A percentile compares a stretch with the other conserved stretches of the same genome.
Evolutionary conservation across 2,329 filamentous ascomycete species (phyloP).

Genomic region (Lecanicillium sp.): DNA sequence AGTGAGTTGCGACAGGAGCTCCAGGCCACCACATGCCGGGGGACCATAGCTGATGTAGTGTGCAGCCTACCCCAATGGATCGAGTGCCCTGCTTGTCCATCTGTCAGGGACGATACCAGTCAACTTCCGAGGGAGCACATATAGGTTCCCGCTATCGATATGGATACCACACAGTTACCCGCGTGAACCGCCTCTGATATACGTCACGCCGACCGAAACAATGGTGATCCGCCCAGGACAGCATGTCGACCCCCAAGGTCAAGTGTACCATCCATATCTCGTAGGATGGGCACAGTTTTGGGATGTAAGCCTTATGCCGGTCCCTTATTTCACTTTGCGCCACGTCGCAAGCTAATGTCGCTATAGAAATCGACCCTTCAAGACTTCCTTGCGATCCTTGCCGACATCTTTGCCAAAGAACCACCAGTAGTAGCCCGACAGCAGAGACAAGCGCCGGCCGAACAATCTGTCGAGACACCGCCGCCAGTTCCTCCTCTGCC

Average conservation of each 20-base stretch:
- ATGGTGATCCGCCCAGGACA: slow-evolving; percentile 91
- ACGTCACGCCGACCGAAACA: slow-evolving; percentile 78
- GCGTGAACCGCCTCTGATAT: slow-evolving; percentile 73
- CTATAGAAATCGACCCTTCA: slow-evolving; percentile 69
- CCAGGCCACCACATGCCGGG: too few species aligned
- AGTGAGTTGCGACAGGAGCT: slow-evolving; percentile 46
- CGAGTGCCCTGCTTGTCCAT: slow-evolving; percentile 77
- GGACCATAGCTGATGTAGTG: slow-evolving; percentile 14
- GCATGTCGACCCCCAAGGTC: slow-evolving; percentile 87
- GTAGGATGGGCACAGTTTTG: slow-evolving; percentile 82
- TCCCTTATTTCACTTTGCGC: too few species aligned
- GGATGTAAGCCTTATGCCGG: slow-evolving; percentile 61
- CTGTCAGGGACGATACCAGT: slow-evolving; percentile 87
- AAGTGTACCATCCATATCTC: slow-evolving; percentile 92
- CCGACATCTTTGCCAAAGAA: slow-evolving; percentile 88
- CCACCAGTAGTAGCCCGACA: slow-evolving; percentile 78
- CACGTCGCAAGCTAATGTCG: slow-evolving; percentile 14
- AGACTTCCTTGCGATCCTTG: slow-evolving; percentile 74
- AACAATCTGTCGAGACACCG: slow-evolving; percentile 33
- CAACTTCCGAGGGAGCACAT: slow-evolving; percentile 77
- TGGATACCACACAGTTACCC: slow-evolving; percentile 94
- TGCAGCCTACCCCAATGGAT: slow-evolving; percentile 79
- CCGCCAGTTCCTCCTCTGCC: slow-evolving; percentile 68
- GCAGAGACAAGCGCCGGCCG: slow-evolving; percentile 32
- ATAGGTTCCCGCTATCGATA: slow-evolving; percentile 84